These are phyloP conservation scores for Elsinoe batatas DNA, from an alignment of 2,329 filamentous ascomycete species.

Conservation along the genomic window DNA sequence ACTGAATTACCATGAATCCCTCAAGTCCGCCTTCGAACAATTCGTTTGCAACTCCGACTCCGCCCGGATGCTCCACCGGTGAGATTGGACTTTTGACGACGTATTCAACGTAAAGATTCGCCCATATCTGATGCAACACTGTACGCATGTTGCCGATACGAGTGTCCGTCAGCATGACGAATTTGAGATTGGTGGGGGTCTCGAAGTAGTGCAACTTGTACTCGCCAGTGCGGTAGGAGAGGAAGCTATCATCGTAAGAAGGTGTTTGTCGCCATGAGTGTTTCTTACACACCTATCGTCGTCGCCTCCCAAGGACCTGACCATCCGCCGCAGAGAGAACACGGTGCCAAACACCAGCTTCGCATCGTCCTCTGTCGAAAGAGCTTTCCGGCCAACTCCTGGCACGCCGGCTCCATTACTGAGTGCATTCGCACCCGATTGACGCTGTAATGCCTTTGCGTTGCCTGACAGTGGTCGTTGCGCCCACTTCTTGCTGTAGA, in stretches of 20 bases:
- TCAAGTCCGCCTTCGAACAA: slow-evolving; percentile 59
- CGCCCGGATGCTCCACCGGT: slow-evolving; percentile 51
- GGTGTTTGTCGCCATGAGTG: too few species aligned
- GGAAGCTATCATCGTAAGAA: slow-evolving; percentile 51
- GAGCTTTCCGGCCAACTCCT: slow-evolving; percentile 28
- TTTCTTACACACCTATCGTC: slow-evolving; percentile 56
- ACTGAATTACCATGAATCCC: slow-evolving; percentile 55
- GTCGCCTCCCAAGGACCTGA: slow-evolving; percentile 82
- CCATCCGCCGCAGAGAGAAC: slow-evolving; percentile 94
- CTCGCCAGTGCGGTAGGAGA: slow-evolving; percentile 83
- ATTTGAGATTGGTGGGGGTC: slow-evolving; percentile 88
- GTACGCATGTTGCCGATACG: slow-evolving; percentile 83
- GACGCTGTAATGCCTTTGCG: slow-evolving; percentile 40
- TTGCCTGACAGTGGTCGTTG: slow-evolving; percentile 38
- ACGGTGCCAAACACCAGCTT: slow-evolving; percentile 97
- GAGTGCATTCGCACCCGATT: slow-evolving; percentile 38
- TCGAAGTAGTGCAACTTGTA: slow-evolving; percentile 99
- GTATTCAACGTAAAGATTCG: slow-evolving; percentile 95
- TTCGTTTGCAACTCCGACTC: slow-evolving; percentile 54
- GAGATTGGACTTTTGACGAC: slow-evolving; percentile 57
- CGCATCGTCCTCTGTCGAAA: slow-evolving; percentile 67
- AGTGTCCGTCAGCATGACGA: slow-evolving; percentile 92
- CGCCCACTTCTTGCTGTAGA: slow-evolving; percentile 85
- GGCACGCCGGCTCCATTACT: slow-evolving; percentile 32
- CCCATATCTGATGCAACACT: slow-evolving; percentile 95